Evolutionary conservation across 2,329 filamentous ascomycete species (phyloP), one percentile per base, ranked within the genome.

Genomic region (Nakataea oryzae): DNA sequence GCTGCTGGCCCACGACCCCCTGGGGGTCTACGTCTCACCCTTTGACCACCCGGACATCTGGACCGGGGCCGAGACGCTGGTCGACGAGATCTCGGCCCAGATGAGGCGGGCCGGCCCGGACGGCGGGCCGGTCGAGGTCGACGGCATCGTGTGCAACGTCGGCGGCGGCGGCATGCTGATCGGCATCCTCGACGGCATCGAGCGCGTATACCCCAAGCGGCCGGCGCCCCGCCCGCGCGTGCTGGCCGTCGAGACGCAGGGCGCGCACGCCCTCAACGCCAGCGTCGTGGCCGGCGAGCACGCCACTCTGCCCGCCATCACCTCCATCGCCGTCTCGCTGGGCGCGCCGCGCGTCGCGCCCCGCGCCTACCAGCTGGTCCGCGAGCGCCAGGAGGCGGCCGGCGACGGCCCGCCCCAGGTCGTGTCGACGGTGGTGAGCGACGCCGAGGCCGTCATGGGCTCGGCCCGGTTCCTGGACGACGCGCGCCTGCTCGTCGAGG

Each of bases 391-490:
- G 57, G 47, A 60, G 41, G 47, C 26, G 14, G 68, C 72, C 29
- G 68, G 71, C 63, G 76, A 65, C 62, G 74, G 9, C 72, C 75
- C 60, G 4, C 30, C 26, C 3, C 30, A 76, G 1, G 72, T 82
- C 50, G 77, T 79, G 50, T 86, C 81, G 65, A 75, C 83, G 3
- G 87, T 91, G 0, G 78, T 95, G 11, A 80, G 79, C 2, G 91
- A 96, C 68, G 86, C 85, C 3, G 90, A 95, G 69, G 93, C 93
- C 0, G 91, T 90, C 26, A 83, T 87, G 74, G 92, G 87, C 3
- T 89, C 88, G 61, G 86, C 88, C 69, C 79, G 84, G 28, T 86
- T 97, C 65, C 87, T 90, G 12, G 89, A 97, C 66, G 91, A 96
- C 64, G 90, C 93, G 68, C 78, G 89, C 29, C 76, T 93, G 62